A percentile compares a stretch with the other conserved stretches of the same genome.
phyloP scores from a whole-genome alignment of 2,329 filamentous ascomycete species.

The Pseudopyrenochaeta lycopersici region DNA sequence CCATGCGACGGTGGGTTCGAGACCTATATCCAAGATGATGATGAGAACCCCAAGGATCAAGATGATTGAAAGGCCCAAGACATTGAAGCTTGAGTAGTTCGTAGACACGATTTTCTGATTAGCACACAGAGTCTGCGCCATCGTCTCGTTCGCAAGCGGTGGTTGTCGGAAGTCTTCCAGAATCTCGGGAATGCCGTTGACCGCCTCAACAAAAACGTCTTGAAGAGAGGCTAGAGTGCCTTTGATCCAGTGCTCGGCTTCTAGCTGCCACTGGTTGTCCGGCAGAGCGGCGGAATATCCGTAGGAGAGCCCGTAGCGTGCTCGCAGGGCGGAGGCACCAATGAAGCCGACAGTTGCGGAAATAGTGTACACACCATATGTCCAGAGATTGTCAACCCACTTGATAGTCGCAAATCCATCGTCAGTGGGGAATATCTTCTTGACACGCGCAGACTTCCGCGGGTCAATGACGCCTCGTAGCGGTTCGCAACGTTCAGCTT shows the following conservation, averaged over 20 bases:
- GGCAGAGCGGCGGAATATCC: constrained; percentile 30
- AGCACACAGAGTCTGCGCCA: constrained; percentile 16
- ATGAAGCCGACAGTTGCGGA: constrained; percentile 9
- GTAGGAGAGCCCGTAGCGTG: constrained; percentile 16
- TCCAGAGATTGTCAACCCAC: constrained; percentile 9
- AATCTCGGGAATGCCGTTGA: constrained; percentile 13
- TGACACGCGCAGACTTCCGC: background rate
- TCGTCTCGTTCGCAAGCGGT: constrained; percentile 11
- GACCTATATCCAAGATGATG: constrained; percentile 20
- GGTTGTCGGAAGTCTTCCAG: constrained; percentile 8
- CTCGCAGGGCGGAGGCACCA: constrained; percentile 16
- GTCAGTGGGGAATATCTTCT: constrained; percentile 6
- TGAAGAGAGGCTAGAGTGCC: constrained; percentile 41
- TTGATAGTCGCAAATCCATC: constrained; percentile 6
- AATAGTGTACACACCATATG: constrained; percentile 6
- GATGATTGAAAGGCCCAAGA: constrained; percentile 26
- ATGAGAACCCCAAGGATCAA: constrained; percentile 24
- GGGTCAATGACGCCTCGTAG: constrained; percentile 22
- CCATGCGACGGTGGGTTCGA: constrained; percentile 12
- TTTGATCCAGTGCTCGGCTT: constrained; percentile 42
- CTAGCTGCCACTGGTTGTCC: constrained; percentile 47
- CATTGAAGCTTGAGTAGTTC: constrained; percentile 30
- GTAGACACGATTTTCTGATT: constrained; percentile 31
- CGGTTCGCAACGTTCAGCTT: constrained; percentile 24
- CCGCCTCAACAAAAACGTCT: constrained; percentile 18